Conservation (phyloP, 495 filamentous ascomycete species). For the Trichoderma parareesei region DNA sequence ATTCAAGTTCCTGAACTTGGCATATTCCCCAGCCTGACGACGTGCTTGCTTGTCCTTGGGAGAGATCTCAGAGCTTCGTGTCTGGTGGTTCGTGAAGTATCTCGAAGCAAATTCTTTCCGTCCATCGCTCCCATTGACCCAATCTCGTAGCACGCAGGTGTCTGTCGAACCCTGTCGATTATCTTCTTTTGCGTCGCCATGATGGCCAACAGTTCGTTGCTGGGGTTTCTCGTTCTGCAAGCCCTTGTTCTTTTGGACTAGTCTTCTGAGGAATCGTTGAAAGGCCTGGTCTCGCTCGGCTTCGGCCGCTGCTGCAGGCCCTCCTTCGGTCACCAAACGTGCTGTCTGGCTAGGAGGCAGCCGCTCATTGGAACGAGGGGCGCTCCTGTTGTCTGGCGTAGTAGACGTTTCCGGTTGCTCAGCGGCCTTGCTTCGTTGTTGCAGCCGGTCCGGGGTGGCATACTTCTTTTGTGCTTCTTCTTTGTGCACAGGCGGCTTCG, state of each 20-base stretch:
- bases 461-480: background rate
- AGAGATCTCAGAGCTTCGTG: background rate
- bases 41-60: background rate
- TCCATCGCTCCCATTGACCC: background rate
- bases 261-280: background rate
- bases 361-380: background rate
- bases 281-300: background rate
- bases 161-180: background rate
- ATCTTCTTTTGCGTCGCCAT: background rate
- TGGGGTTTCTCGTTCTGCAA: background rate
- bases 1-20: constrained; percentile 10
- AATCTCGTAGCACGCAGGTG: background rate
- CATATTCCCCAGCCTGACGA: background rate
- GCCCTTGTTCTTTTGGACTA: background rate
- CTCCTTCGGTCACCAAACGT: background rate
- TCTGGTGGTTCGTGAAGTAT: background rate
- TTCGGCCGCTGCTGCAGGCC: background rate
- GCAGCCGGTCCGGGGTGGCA: background rate
- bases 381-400: background rate
- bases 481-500: background rate
- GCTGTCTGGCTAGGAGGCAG: background rate
- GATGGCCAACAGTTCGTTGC: background rate
- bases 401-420: background rate
- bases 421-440: background rate
- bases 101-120: background rate